A percentile compares a stretch with the other conserved stretches of the same genome.
Conservation (phyloP, 2,329 filamentous ascomycete species). For the Trichoderma sp. region DNA sequence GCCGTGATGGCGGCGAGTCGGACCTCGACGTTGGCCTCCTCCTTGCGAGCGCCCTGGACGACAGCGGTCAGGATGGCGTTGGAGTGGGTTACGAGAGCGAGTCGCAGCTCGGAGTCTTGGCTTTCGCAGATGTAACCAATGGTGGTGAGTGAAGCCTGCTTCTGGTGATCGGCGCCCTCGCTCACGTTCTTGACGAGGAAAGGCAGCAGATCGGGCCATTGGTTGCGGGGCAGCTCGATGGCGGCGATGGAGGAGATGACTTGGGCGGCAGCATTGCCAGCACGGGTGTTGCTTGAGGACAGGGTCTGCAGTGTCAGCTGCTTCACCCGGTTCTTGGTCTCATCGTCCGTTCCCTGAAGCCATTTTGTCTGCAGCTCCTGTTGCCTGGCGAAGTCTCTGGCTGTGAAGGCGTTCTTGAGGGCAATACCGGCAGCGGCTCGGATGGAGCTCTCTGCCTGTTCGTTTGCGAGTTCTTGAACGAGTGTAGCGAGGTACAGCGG, state of each 20-base stretch:
- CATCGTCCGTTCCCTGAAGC: constrained; percentile 76
- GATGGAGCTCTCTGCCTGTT: constrained; percentile 76
- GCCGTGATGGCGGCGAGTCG: constrained; percentile 90
- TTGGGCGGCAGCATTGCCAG: constrained; percentile 86
- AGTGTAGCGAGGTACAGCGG: constrained; percentile 90
- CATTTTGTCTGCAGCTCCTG: constrained; percentile 92
- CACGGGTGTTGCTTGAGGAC: constrained; percentile 72
- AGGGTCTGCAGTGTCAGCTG: constrained; percentile 86
- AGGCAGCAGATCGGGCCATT: constrained; percentile 92
- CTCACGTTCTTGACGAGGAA: constrained; percentile 90
- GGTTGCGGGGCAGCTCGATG: constrained; percentile 88
- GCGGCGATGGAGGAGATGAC: constrained; percentile 92
- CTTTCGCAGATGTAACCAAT: constrained; percentile 99
- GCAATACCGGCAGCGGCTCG: constrained; percentile 93
- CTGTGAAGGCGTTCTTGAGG: constrained; percentile 96
- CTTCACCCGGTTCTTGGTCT: constrained; percentile 86
- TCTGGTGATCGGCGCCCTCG: constrained; percentile 79
- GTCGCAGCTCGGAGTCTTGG: constrained; percentile 81
- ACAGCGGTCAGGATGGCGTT: constrained; percentile 98
- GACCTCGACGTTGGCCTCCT: constrained; percentile 88
- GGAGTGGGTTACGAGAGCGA: constrained; percentile 79
- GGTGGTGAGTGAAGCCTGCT: constrained; percentile 91
- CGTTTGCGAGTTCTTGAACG: constrained; percentile 91
- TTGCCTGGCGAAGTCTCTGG: constrained; percentile 83
- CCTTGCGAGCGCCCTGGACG: constrained; percentile 94